Percentiles rank a stretch among this genome's conserved stretches.
These are phyloP conservation scores for Trebouxiophyceae sp. DNA, from an alignment of 163 green algal species.

Conservation along the genomic window DNA sequence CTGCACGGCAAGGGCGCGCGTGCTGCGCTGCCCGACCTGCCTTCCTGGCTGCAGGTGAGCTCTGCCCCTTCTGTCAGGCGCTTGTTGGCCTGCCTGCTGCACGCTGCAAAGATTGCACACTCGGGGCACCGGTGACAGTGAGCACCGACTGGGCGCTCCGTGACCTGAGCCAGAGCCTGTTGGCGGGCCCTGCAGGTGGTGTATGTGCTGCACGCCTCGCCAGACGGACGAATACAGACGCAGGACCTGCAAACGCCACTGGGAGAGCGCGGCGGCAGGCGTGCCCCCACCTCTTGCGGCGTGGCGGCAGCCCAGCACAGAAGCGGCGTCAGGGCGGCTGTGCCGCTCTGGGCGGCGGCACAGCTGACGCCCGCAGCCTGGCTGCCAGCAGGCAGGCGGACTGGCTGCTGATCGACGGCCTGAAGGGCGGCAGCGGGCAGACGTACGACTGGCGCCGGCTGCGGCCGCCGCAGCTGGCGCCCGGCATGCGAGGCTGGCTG, in stretches of 20 bases:
- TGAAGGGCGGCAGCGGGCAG: constrained; percentile 63
- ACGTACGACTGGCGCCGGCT: constrained; percentile 58
- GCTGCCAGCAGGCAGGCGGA: constrained; percentile 38
- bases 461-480: constrained; percentile 16
- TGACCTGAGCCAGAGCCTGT: too few relatives aligned
- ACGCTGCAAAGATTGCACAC: too few relatives aligned
- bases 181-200: constrained; percentile 45
- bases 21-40: constrained; percentile 28
- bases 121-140: too few relatives aligned
- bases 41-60: constrained; percentile 18
- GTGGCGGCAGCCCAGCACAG: too few relatives aligned
- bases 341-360: too few relatives aligned
- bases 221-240: constrained; percentile 51
- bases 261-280: too few relatives aligned
- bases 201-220: constrained; percentile 64
- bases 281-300: too few relatives aligned
- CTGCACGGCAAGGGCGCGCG: constrained; percentile 69
- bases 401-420: constrained; percentile 72
- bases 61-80: too few relatives aligned
- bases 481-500: constrained; percentile 51
- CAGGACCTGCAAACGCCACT: not conserved
- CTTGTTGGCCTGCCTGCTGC: too few relatives aligned
- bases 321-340: too few relatives aligned
- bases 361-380: too few relatives aligned
- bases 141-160: not conserved